A percentile compares a stretch with the other conserved stretches of the same genome.
Evolutionary conservation across 2,329 filamentous ascomycete genomes (phyloP).

Genomic region (Xylaria sp.): DNA sequence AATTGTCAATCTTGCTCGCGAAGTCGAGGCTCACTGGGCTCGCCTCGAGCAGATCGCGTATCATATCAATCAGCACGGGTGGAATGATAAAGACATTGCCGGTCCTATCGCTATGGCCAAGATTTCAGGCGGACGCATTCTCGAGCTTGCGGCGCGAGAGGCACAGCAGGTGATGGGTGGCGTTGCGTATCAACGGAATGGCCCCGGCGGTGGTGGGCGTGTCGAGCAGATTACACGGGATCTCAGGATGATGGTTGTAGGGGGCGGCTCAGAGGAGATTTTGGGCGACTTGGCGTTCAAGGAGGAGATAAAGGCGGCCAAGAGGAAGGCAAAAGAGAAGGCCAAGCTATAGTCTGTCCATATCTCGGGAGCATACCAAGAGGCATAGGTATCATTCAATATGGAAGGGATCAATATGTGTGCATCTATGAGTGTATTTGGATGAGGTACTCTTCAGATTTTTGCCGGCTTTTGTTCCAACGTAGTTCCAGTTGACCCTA

Average conservation of each 20-base stretch:
- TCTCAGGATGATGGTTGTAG: slow-evolving; percentile 61
- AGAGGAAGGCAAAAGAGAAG: slow-evolving; percentile 22
- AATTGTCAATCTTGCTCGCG: slow-evolving; percentile 63
- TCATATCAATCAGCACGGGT: slow-evolving; percentile 53
- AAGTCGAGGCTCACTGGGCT: slow-evolving; percentile 67
- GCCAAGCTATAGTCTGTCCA: slow-evolving; percentile 23
- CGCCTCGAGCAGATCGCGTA: slow-evolving; percentile 68
- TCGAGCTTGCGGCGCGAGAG: slow-evolving; percentile 60
- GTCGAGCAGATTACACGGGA: slow-evolving; percentile 62
- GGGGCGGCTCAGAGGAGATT: slow-evolving; percentile 63
- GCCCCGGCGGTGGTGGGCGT: slow-evolving; percentile 55
- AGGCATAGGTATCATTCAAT: not conserved
- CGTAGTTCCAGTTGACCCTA: slow-evolving; percentile 19
- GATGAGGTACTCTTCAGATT: slow-evolving; percentile 5
- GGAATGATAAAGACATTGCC: slow-evolving; percentile 47
- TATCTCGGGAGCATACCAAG: not conserved
- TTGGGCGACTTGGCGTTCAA: slow-evolving; percentile 58
- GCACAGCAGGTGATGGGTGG: slow-evolving; percentile 62
- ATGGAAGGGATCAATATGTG: not conserved
- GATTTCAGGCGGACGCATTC: slow-evolving; percentile 56
- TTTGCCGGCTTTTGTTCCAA: slow-evolving; percentile 7
- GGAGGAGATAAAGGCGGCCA: slow-evolving; percentile 51
- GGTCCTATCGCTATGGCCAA: slow-evolving; percentile 50
- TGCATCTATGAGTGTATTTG: not conserved
- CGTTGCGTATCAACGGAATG: slow-evolving; percentile 57